Conservation (phyloP, 2,329 filamentous ascomycete genomes). For the Didymella exigua region DNA sequence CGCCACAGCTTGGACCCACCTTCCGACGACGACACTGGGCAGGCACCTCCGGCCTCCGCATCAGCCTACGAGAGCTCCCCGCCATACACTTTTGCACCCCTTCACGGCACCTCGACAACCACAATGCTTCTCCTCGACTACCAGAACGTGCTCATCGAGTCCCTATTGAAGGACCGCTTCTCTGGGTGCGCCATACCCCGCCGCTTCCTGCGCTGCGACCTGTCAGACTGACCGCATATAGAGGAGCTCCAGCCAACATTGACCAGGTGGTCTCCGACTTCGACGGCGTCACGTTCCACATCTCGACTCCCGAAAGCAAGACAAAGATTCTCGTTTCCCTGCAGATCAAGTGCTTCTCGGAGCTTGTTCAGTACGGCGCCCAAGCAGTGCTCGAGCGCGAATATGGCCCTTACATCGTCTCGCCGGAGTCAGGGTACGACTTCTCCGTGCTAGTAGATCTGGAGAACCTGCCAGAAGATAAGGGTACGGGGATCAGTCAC, state of each 20-base stretch:
- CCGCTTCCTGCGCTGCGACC: constrained; percentile 37
- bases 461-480: constrained; percentile 80
- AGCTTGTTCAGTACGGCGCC: constrained; percentile 91
- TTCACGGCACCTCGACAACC: constrained; percentile 18
- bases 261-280: constrained; percentile 99
- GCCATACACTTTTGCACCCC: constrained; percentile 18
- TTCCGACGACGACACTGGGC: constrained; percentile 31
- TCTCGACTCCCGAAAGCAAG: constrained; percentile 93
- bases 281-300: constrained; percentile 97
- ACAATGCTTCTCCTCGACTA: constrained; percentile 94
- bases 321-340: constrained; percentile 94
- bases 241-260: constrained; percentile 83
- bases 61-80: constrained; percentile 35
- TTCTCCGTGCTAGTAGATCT: constrained; percentile 93
- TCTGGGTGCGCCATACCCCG: constrained; percentile 67
- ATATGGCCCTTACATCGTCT: constrained; percentile 89
- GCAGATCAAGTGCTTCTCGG: constrained; percentile 90
- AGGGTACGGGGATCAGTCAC: constrained; percentile 58
- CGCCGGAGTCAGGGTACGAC: constrained; percentile 89
- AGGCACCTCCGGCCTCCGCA: constrained; percentile 39
- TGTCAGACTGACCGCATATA: constrained; percentile 53
- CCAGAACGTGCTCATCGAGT: constrained; percentile 97
- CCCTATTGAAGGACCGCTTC: constrained; percentile 92
- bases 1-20: constrained; percentile 32
- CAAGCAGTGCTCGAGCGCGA: constrained; percentile 90